phyloP scores from a whole-genome alignment of 78 protist genomes.

The Polysphondylium violaceum region DNA sequence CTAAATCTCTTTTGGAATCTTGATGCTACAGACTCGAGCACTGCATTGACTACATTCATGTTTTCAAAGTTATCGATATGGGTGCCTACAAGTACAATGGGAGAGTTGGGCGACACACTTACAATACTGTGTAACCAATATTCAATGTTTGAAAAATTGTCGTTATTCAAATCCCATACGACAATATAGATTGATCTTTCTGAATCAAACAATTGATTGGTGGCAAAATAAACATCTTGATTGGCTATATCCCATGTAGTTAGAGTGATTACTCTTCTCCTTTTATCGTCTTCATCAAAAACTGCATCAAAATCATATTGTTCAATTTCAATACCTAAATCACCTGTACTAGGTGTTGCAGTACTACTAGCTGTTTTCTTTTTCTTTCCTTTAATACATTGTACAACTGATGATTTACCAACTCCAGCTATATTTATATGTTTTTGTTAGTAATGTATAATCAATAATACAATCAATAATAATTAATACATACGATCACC shows the following conservation, averaged over 20 bases:
- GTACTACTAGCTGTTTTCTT: slow-evolving; percentile 8
- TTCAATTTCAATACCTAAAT: slow-evolving; percentile 65
- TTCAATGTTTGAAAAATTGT: slow-evolving; percentile 42
- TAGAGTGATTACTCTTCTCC: slow-evolving; percentile 31
- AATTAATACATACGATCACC: slow-evolving; percentile 52
- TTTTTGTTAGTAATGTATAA: not conserved
- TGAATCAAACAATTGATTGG: slow-evolving; percentile 59
- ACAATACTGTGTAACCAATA: slow-evolving; percentile 74
- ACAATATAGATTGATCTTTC: slow-evolving; percentile 75
- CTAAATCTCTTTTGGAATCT: slow-evolving; percentile 52
- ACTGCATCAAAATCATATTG: slow-evolving; percentile 62
- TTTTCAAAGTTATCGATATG: slow-evolving; percentile 67
- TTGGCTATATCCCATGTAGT: slow-evolving; percentile 80
- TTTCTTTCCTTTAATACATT: slow-evolving; percentile 56
- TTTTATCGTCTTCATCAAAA: slow-evolving; percentile 70
- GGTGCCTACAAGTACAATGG: slow-evolving; percentile 81
- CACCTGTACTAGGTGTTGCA: not conserved
- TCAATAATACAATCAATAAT: not conserved
- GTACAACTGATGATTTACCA: slow-evolving; percentile 62
- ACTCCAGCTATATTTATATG: slow-evolving; percentile 19
- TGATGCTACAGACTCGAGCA: slow-evolving; percentile 17
- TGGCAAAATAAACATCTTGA: slow-evolving; percentile 69
- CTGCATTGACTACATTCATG: slow-evolving; percentile 4
- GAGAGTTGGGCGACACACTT: slow-evolving; percentile 55
- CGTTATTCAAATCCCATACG: slow-evolving; percentile 51